Evolutionary conservation across 495 filamentous ascomycete genomes (phyloP).

Genomic region (Penicillium angulare): DNA sequence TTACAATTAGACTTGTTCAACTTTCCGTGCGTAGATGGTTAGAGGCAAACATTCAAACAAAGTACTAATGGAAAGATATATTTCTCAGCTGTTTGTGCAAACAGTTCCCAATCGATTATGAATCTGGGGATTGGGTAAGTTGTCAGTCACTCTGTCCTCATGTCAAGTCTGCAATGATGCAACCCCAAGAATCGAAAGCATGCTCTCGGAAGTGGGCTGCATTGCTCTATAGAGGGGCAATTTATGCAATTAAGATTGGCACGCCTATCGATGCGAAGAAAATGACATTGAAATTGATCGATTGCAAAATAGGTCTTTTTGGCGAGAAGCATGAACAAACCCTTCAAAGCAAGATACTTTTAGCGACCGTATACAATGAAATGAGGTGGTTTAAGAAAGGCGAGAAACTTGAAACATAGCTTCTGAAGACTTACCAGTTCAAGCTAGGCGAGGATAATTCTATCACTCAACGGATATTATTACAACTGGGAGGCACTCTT

Average conservation of each 20-base stretch:
- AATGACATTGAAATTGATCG: not conserved
- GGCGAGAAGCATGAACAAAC: no score
- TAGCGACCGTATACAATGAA: no score
- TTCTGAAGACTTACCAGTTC: no score
- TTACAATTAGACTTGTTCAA: not conserved
- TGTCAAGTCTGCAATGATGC: not conserved
- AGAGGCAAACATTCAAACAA: not conserved
- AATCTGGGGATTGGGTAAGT: not conserved
- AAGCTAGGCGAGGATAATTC: no score
- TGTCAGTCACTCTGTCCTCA: not conserved
- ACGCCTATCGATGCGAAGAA: not conserved
- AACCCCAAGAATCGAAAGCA: not conserved
- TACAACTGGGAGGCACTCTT: not conserved
- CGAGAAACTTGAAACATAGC: no score
- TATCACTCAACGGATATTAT: no score
- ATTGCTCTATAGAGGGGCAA: not conserved
- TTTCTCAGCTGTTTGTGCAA: not conserved
- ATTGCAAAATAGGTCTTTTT: no score
- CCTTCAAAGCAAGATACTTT: no score
- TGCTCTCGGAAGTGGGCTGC: not conserved
- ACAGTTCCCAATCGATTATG: no score
- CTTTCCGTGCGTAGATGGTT: not conserved
- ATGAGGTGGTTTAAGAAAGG: no score
- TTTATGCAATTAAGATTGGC: not conserved
- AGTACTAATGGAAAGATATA: not conserved